phyloP scores from a whole-genome alignment of 2,329 filamentous ascomycete genomes.

The Myriangium duriaei region DNA sequence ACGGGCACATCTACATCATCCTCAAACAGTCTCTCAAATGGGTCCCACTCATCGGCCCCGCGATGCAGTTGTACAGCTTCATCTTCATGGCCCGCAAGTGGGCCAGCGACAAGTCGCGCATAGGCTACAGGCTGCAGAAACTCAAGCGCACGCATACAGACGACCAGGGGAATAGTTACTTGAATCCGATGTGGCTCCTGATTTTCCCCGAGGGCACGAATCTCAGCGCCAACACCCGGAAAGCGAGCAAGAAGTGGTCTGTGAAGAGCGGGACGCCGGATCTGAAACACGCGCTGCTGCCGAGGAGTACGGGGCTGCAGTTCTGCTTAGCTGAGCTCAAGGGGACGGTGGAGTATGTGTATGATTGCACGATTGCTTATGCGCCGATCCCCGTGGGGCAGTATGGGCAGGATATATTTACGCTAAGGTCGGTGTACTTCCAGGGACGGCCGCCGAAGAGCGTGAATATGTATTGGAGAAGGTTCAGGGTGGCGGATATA shows the following conservation, averaged over 20 bases:
- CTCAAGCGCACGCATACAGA: constrained; percentile 42
- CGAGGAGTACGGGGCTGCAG: constrained; percentile 66
- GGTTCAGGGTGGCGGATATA: constrained; percentile 67
- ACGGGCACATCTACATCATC: constrained; percentile 82
- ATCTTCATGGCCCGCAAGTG: constrained; percentile 91
- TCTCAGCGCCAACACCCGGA: constrained; percentile 58
- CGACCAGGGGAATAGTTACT: constrained; percentile 15
- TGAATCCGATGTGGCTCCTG: constrained; percentile 72
- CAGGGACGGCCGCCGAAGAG: constrained; percentile 82
- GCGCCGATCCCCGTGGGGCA: constrained; percentile 74
- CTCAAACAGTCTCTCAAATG: constrained; percentile 76
- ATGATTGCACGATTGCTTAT: constrained; percentile 91
- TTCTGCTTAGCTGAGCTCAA: constrained; percentile 69
- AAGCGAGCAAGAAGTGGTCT: constrained; percentile 60
- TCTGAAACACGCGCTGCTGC: constrained; percentile 58
- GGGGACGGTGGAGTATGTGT: constrained; percentile 65
- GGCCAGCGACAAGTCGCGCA: constrained; percentile 61
- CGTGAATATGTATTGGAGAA: constrained; percentile 92
- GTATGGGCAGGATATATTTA: constrained; percentile 80
- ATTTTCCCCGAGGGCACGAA: constrained; percentile 86
- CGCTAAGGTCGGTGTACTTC: constrained; percentile 73
- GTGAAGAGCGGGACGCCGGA: constrained; percentile 60
- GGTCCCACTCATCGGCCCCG: constrained; percentile 67
- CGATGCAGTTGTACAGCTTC: constrained; percentile 79
- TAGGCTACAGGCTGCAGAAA: constrained; percentile 62